Conservation (phyloP, 1,284 basidiomycete genomes). For the Takashimella tepidaria region DNA sequence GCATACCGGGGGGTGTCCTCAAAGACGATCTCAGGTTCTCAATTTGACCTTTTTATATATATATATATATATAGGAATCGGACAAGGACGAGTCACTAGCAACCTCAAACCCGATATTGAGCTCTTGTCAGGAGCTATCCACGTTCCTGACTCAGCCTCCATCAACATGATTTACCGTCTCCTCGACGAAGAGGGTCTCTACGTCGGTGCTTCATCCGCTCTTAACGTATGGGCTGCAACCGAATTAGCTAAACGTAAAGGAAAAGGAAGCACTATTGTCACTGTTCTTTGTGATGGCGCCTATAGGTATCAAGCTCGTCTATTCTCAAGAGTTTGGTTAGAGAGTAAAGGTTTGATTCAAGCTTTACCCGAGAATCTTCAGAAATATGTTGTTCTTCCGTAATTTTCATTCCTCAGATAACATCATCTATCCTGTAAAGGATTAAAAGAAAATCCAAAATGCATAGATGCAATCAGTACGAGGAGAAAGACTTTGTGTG, state of each 20-base stretch:
- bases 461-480: background rate
- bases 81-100: slow-evolving; percentile 93
- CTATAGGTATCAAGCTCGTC: slow-evolving; percentile 74
- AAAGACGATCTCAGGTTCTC: too few species aligned
- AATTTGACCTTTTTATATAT: too few species aligned
- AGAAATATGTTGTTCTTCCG: slow-evolving; percentile 76
- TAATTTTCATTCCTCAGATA: slow-evolving; percentile 17
- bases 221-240: slow-evolving; percentile 92
- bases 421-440: background rate
- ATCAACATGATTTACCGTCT: slow-evolving; percentile 92
- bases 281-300: slow-evolving; percentile 63
- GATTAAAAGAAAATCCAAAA: too few species aligned
- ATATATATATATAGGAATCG: slow-evolving; percentile 81
- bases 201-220: slow-evolving; percentile 93
- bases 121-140: slow-evolving; percentile 73
- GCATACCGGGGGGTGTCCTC: too few species aligned
- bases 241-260: slow-evolving; percentile 79
- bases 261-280: slow-evolving; percentile 70
- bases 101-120: slow-evolving; percentile 83
- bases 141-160: slow-evolving; percentile 81
- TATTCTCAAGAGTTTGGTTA: slow-evolving; percentile 96
- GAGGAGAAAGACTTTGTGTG: background rate
- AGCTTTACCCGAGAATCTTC: slow-evolving; percentile 77
- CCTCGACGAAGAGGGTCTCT: slow-evolving; percentile 87
- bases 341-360: slow-evolving; percentile 71